Evolutionary conservation across 2,329 filamentous ascomycete species (phyloP), one percentile per base, ranked within the genome.

Genomic region (Fusarium liriodendri): DNA sequence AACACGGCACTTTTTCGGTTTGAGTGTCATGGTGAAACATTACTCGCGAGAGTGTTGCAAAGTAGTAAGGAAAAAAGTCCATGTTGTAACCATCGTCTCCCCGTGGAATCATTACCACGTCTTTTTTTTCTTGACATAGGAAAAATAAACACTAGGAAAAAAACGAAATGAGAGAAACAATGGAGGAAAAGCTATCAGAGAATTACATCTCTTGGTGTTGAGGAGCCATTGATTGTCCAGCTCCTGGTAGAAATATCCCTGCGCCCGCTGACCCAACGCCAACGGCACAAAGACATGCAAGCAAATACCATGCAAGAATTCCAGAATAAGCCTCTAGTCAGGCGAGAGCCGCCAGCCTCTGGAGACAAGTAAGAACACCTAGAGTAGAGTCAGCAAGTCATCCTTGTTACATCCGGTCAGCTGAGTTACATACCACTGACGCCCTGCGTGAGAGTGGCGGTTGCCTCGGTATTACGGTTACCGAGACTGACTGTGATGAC

Each of bases 401-500:
- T 64, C 55, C 16, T 6, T 5, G 45, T 27, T 50, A 50, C 16
- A 27, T 18, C 40, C 0, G 3, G 20, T 38, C 6, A 9, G 29
- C 16, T 8, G 3, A 5, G 29, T 22, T 1, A 87, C 91, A 84
- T 87, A 94, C 95, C 95, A 82, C 94, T 97, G 50, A 97, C 95
- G 75, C 96, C 96, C 82, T 98, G 96, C 1, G 95, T 96, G 79
- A 98, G 82, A 1, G 96, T 98, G 2, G 93, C 91, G 57, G 90
- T 91, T 9, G 96, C 96, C 81, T 97, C 93, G 0, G 96, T 98
- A 83, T 95, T 98, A 72, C 95, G 90, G 79, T 89, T 94, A 60
- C 95, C 95, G 38, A 98, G 86, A 73, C 94, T 97, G 25, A 98
- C 95, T 3, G 95, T 98, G 71, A 93, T 91, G 5, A 97, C 94